Percentiles rank a stretch among this genome's conserved stretches.
Evolutionary conservation across 176 grass and related monocot species (phyloP).

Genomic region (Bonia amplexicaulis): DNA sequence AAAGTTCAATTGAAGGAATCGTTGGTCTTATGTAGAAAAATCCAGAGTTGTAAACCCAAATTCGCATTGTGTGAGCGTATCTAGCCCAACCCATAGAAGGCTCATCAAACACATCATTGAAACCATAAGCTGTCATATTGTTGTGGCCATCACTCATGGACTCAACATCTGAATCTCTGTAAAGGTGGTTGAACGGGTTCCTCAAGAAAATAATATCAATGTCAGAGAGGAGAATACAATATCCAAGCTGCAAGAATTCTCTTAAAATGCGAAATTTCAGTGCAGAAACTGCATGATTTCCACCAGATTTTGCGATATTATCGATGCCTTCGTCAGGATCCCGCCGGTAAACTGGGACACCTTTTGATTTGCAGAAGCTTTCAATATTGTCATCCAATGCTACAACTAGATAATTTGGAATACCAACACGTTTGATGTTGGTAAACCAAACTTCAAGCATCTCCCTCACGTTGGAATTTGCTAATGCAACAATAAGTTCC

Average conservation of each 20-base stretch:
- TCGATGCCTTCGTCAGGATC: conserved; percentile 61
- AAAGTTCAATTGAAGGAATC: conserved; percentile 56
- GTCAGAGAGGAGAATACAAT: conserved; percentile 66
- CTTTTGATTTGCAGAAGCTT: conserved; percentile 49
- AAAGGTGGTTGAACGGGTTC: conserved; percentile 68
- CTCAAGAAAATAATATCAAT: conserved; percentile 69
- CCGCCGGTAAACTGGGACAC: conserved; percentile 55
- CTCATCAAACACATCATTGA: conserved; percentile 69
- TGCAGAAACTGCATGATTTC: conserved; percentile 66
- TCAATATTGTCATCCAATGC: conserved; percentile 61
- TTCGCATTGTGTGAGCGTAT: conserved; percentile 76
- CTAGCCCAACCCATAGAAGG: conserved; percentile 70
- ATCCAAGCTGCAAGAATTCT: conserved; percentile 78
- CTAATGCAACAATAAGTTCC: conserved; percentile 68
- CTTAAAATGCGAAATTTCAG: conserved; percentile 66
- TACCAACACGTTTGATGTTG: conserved; percentile 57
- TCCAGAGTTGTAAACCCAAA: conserved; percentile 73
- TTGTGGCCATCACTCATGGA: conserved; percentile 80
- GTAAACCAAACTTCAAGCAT: conserved; percentile 68
- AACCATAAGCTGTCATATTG: conserved; percentile 70
- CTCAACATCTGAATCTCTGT: conserved; percentile 67
- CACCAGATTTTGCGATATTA: conserved; percentile 48
- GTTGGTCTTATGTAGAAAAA: conserved; percentile 77
- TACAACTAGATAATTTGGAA: conserved; percentile 68
- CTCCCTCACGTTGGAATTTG: conserved; percentile 62